Percentiles rank a stretch among this genome's conserved stretches.
Conservation (phyloP, 495 filamentous ascomycete genomes). For the Entonaema liquescens region DNA sequence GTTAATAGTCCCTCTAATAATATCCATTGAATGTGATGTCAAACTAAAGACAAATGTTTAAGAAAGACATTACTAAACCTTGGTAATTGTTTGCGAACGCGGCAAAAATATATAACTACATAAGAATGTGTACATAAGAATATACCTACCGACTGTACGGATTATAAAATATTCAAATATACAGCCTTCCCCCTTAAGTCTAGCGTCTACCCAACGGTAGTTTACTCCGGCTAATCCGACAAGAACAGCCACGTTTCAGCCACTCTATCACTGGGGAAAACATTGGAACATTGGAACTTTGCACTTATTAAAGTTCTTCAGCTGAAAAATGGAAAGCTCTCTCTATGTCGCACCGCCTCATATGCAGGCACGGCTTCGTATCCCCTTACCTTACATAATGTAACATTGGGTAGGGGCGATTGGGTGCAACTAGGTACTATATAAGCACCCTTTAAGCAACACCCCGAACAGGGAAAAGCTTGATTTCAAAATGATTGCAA, state of each 20-base stretch:
- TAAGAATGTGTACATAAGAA: no score
- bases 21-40: no score
- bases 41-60: no score
- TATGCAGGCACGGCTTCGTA: not conserved
- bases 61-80: no score
- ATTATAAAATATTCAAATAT: constrained; percentile 11
- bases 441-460: constrained; percentile 3
- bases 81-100: no score
- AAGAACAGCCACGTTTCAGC: constrained; percentile 25
- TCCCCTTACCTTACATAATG: not conserved
- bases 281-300: not conserved
- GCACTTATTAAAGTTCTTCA: not conserved
- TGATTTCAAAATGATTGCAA: constrained; percentile 43
- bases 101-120: no score
- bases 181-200: constrained; percentile 14
- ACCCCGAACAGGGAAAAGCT: not conserved
- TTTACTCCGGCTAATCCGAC: constrained; percentile 14
- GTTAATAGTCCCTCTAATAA: no score
- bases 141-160: not conserved
- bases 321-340: constrained; percentile 3
- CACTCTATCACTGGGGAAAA: not conserved
- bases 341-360: not conserved
- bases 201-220: constrained; percentile 8
- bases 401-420: not conserved
- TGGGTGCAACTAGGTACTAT: not conserved